Evolutionary conservation across 768 basidiomycete genomes (phyloP).

Genomic region (Nidularia pulvinata): DNA sequence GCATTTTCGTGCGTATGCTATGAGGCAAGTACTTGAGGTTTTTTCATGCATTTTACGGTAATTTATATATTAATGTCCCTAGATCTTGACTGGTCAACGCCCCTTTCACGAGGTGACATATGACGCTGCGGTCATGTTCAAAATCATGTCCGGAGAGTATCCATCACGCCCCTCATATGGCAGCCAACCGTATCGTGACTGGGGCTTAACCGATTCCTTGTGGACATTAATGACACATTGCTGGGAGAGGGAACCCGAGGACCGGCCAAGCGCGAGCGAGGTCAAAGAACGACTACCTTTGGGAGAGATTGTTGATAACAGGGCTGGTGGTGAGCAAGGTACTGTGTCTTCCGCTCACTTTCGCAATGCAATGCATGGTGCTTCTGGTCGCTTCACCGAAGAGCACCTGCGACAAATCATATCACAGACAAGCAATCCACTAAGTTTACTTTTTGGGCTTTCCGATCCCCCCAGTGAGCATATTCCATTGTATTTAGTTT

Average conservation of each 20-base stretch:
- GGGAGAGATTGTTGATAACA: neutral
- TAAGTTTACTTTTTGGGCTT: too few relatives aligned
- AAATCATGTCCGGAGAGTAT: neutral
- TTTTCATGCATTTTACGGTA: neutral
- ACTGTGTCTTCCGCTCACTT: neutral
- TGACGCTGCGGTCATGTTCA: neutral
- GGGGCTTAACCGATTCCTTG: neutral
- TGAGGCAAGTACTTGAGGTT: neutral
- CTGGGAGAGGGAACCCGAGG: neutral
- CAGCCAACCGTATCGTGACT: neutral
- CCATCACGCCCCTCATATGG: neutral
- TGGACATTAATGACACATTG: neutral
- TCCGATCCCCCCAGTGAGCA: too few relatives aligned
- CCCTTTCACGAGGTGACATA: neutral
- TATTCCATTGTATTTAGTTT: too few relatives aligned
- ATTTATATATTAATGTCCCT: neutral
- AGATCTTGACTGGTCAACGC: neutral
- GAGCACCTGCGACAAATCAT: too few relatives aligned
- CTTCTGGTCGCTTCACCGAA: too few relatives aligned
- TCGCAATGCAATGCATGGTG: neutral
- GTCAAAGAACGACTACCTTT: neutral
- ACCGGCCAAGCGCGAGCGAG: neutral
- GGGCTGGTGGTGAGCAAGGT: neutral
- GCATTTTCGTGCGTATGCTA: neutral
- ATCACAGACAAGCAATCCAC: too few relatives aligned